phyloP scores from a whole-genome alignment of 352 stramenopile genomes.

The Phytophthora fragariae region DNA sequence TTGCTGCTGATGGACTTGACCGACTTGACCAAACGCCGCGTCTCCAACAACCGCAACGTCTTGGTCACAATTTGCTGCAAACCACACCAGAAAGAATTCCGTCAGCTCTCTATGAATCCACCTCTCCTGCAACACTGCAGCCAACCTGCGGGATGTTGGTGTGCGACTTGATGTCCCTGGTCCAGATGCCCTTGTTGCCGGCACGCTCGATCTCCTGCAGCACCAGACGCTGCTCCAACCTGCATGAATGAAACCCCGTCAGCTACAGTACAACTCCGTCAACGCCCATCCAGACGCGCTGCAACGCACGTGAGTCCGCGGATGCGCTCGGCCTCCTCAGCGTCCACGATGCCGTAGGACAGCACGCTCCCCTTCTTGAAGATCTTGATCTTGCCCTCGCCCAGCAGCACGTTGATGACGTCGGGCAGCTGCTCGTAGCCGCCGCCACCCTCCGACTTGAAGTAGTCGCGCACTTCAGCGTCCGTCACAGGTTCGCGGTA shows the following conservation, averaged over 20 bases:
- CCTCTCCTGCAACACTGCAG: not conserved
- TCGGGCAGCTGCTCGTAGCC: slow-evolving; percentile 86
- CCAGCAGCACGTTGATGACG: slow-evolving; percentile 87
- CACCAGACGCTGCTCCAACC: slow-evolving; percentile 86
- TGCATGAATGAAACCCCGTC: too few species aligned
- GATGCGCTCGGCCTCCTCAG: slow-evolving; percentile 88
- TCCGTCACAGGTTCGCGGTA: slow-evolving; percentile 84
- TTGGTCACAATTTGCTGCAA: slow-evolving; percentile 96
- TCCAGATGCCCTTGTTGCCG: slow-evolving; percentile 99
- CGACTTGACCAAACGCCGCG: slow-evolving; percentile 97
- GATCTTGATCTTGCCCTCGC: slow-evolving; percentile 91
- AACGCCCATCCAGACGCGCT: not conserved
- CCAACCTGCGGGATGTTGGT: slow-evolving; percentile 95
- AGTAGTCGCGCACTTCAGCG: slow-evolving; percentile 82
- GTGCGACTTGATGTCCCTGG: slow-evolving; percentile 97
- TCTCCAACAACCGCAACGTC: slow-evolving; percentile 98
- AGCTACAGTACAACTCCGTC: too few species aligned
- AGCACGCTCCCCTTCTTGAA: slow-evolving; percentile 89
- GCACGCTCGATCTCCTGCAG: slow-evolving; percentile 96
- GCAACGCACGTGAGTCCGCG: slow-evolving; percentile 81
- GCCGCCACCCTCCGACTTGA: slow-evolving; percentile 59
- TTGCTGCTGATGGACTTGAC: slow-evolving; percentile 99
- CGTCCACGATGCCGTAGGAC: slow-evolving; percentile 83
- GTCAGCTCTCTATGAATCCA: slow-evolving; percentile 10
- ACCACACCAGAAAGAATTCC: not conserved